A percentile compares a stretch with the other conserved stretches of the same genome.
Evolutionary conservation across 805 yeast genomes (phyloP).

Genomic region (Groenewaldozyma tartarivorans): DNA sequence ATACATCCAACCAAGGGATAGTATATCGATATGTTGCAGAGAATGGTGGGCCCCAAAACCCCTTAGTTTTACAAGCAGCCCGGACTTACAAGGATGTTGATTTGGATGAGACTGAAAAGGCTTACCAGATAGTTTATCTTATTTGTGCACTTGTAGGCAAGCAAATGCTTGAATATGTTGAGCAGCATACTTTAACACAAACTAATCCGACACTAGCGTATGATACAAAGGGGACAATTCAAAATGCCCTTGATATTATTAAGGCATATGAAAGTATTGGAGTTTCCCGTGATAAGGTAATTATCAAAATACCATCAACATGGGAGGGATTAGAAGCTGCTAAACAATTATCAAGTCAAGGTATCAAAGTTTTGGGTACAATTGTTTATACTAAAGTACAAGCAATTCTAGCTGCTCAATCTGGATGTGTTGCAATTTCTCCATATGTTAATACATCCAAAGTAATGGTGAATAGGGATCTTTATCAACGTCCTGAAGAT

Average conservation of each 20-base stretch:
- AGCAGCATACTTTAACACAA: conserved; percentile 37
- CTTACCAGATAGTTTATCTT: conserved; percentile 18
- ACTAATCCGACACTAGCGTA: conserved; percentile 21
- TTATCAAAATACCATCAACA: conserved; percentile 30
- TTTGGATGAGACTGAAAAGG: background rate
- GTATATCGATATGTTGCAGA: conserved; percentile 2
- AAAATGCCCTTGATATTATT: conserved; percentile 23
- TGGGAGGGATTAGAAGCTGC: conserved; percentile 30
- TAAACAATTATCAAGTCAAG: conserved; percentile 19
- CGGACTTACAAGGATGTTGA: conserved; percentile 1
- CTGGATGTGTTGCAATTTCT: conserved; percentile 28
- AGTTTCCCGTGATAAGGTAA: conserved; percentile 24
- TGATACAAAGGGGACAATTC: conserved; percentile 22
- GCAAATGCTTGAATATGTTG: conserved; percentile 28
- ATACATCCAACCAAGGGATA: conserved; percentile 10
- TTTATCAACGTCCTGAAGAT: conserved; percentile 18
- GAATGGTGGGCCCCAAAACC: too few relatives aligned
- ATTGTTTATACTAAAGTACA: conserved; percentile 30
- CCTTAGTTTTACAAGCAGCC: conserved; percentile 3
- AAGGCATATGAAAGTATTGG: conserved; percentile 27
- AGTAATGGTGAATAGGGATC: conserved; percentile 20
- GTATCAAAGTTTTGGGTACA: conserved; percentile 29
- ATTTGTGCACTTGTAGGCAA: conserved; percentile 31
- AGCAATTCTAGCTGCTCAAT: conserved; percentile 31
- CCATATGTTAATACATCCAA: conserved; percentile 27